Evolutionary conservation across 108 stramenopile species (phyloP).

Genomic region (Mayamaea pseudoterrestris): DNA sequence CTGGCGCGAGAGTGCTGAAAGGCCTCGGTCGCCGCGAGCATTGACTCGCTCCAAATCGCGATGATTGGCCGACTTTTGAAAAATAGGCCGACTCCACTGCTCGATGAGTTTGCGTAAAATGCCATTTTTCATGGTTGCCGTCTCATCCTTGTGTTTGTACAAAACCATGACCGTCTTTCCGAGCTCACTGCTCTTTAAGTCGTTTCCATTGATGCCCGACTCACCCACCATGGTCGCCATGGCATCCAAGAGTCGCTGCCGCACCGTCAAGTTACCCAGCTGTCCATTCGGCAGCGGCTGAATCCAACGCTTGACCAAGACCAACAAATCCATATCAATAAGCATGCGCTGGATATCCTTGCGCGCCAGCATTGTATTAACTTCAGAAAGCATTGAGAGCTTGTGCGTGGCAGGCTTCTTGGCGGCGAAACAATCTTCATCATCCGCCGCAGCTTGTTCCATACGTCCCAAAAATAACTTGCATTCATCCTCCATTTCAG

Average conservation of each 20-base stretch:
- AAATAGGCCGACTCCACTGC: slow-evolving; percentile 85
- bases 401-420: slow-evolving; percentile 60
- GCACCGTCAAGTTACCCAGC: slow-evolving; percentile 76
- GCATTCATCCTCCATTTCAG: slow-evolving; percentile 63
- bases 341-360: slow-evolving; percentile 59
- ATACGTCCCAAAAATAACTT: slow-evolving; percentile 58
- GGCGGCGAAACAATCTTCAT: slow-evolving; percentile 45
- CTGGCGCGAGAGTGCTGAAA: slow-evolving; percentile 38
- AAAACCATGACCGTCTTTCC: slow-evolving; percentile 76
- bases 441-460: slow-evolving; percentile 67
- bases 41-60: slow-evolving; percentile 61
- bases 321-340: slow-evolving; percentile 66
- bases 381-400: slow-evolving; percentile 53
- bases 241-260: slow-evolving; percentile 50
- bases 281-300: slow-evolving; percentile 71
- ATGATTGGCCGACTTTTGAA: slow-evolving; percentile 86
- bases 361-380: slow-evolving; percentile 45
- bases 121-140: slow-evolving; percentile 64
- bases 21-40: slow-evolving; percentile 29
- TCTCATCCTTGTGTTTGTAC: slow-evolving; percentile 79
- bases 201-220: slow-evolving; percentile 45
- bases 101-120: slow-evolving; percentile 54
- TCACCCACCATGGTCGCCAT: slow-evolving; percentile 68
- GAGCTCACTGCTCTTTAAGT: slow-evolving; percentile 70
- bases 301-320: slow-evolving; percentile 61